Percentiles rank a stretch among this genome's conserved stretches.
phyloP scores from a whole-genome alignment of 2,329 filamentous ascomycete species.

The Parasarocladium wereldwijsianum region DNA sequence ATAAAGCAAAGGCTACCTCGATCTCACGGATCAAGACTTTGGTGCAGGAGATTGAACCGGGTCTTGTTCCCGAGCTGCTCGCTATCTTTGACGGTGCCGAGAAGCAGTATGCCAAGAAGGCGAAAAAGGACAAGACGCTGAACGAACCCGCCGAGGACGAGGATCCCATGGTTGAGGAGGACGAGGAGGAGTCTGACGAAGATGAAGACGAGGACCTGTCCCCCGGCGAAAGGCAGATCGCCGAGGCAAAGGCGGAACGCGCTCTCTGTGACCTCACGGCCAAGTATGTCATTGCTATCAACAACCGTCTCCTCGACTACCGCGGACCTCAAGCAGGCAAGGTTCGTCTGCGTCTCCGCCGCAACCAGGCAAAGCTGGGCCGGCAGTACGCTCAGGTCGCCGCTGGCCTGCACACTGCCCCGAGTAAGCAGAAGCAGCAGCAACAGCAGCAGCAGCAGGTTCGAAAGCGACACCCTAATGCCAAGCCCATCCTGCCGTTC shows the following conservation, averaged over 20 bases:
- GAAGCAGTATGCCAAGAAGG: conserved; percentile 59
- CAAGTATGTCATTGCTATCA: conserved; percentile 69
- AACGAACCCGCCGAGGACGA: conserved; percentile 58
- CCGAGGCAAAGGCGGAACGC: conserved; percentile 66
- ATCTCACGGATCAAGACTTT: conserved; percentile 25
- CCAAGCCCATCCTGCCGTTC: conserved; percentile 8
- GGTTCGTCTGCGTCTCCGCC: conserved; percentile 55
- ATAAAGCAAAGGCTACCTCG: conserved; percentile 9
- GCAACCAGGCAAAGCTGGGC: conserved; percentile 71
- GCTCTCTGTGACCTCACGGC: conserved; percentile 72
- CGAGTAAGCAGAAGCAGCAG: conserved; percentile 8
- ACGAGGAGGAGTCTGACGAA: conserved; percentile 33
- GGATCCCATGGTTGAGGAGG: conserved; percentile 52
- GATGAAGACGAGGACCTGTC: conserved; percentile 41
- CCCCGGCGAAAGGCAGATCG: conserved; percentile 43
- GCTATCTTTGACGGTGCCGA: conserved; percentile 68
- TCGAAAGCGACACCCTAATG: conserved; percentile 3
- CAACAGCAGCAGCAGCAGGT: conserved; percentile 10
- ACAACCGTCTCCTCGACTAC: conserved; percentile 59
- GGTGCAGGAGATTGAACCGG: conserved; percentile 52
- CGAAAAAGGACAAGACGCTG: conserved; percentile 38
- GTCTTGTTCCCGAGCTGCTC: conserved; percentile 52
- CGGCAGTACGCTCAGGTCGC: conserved; percentile 73
- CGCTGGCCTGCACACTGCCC: conserved; percentile 50
- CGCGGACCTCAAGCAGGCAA: conserved; percentile 43